Evolutionary conservation across 2,329 filamentous ascomycete species (phyloP).

Genomic region (Drechslera avenae): DNA sequence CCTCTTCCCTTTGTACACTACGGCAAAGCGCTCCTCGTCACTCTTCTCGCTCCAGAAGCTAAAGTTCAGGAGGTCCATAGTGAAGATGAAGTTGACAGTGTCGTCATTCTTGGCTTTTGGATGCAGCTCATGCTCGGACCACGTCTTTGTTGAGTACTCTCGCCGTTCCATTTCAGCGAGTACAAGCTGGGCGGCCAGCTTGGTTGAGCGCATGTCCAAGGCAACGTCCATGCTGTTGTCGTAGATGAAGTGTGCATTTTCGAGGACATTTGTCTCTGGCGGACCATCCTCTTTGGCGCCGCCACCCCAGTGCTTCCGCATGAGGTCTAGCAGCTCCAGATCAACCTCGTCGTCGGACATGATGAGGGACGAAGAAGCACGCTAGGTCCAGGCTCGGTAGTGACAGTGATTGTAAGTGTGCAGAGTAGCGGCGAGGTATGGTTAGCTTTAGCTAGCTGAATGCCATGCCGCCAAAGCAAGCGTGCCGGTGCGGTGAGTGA

Average conservation of each 20-base stretch:
- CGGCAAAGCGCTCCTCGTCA: conserved; percentile 75
- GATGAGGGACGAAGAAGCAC: conserved; percentile 20
- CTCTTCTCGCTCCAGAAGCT: conserved; percentile 86
- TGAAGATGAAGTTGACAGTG: conserved; percentile 91
- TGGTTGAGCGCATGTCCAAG: conserved; percentile 80
- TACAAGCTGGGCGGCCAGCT: conserved; percentile 79
- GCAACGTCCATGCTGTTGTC: conserved; percentile 93
- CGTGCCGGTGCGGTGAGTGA: background rate
- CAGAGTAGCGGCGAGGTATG: background rate
- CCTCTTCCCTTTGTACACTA: conserved; percentile 77
- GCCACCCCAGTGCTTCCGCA: conserved; percentile 77
- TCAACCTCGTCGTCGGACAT: conserved; percentile 96
- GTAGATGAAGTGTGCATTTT: conserved; percentile 83
- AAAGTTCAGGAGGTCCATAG: conserved; percentile 96
- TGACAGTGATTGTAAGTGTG: conserved; percentile 4
- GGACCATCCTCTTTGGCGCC: conserved; percentile 60
- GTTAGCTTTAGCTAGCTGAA: background rate
- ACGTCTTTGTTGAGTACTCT: conserved; percentile 80
- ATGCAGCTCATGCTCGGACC: conserved; percentile 88
- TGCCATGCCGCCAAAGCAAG: background rate
- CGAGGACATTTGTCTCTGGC: conserved; percentile 80
- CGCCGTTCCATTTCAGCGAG: conserved; percentile 82
- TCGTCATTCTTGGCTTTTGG: conserved; percentile 79
- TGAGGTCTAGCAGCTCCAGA: conserved; percentile 81
- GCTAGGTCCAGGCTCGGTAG: conserved; percentile 7